phyloP scores from a whole-genome alignment of 306 rosid genomes.

The Vigna hirtella region DNA sequence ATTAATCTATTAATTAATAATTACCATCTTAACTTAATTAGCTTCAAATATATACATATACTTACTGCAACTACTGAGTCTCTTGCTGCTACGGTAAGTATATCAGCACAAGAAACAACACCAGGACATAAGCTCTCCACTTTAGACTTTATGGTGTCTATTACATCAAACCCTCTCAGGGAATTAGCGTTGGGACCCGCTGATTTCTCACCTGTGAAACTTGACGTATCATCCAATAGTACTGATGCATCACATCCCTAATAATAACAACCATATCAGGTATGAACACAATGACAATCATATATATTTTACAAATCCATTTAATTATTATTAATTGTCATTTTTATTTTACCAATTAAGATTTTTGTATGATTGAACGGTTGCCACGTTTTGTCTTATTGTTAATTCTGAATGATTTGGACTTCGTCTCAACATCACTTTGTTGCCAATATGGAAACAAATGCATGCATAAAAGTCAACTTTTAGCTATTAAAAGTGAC shows the following conservation, averaged over 20 bases:
- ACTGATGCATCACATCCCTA: conserved; percentile 85
- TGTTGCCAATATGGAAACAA: background rate
- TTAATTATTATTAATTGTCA: background rate
- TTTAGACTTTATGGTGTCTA: conserved; percentile 61
- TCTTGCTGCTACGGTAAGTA: conserved; percentile 66
- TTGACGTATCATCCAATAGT: conserved; percentile 67
- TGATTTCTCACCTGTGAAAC: conserved; percentile 68
- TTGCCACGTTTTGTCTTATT: background rate
- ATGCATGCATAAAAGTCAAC: conserved; percentile 1
- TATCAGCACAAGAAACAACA: conserved; percentile 74
- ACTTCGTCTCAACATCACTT: background rate
- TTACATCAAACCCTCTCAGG: conserved; percentile 61
- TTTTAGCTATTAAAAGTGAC: conserved; percentile 6
- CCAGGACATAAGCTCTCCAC: conserved; percentile 58
- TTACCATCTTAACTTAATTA: background rate
- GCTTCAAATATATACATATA: background rate
- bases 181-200: conserved; percentile 64
- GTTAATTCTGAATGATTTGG: background rate
- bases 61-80: conserved; percentile 70
- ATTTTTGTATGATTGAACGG: background rate
- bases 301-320: background rate
- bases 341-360: background rate
- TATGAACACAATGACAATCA: background rate
- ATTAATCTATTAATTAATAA: background rate
- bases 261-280: background rate